These are phyloP conservation scores for Boletus fagicola DNA, from an alignment of 768 basidiomycete genomes.

Conservation along the genomic window DNA sequence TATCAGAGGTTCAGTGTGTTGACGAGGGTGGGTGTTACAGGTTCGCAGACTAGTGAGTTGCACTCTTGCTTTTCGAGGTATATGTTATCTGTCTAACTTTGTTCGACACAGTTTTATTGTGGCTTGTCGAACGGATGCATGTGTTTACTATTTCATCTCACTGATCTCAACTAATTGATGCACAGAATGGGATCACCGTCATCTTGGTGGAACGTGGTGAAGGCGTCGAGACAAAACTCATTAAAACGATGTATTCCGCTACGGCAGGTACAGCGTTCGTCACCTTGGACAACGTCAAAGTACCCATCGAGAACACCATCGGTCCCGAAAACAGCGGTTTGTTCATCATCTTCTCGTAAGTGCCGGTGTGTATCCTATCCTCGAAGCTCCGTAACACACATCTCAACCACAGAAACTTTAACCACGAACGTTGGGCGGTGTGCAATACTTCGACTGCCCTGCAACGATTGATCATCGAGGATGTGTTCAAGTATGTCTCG, in stretches of 20 bases:
- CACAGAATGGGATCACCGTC: neutral
- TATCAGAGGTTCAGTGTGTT: neutral
- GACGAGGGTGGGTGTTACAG: neutral
- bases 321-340: no score
- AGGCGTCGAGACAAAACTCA: no score
- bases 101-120: neutral
- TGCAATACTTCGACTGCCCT: constrained; percentile 44
- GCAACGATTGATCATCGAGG: constrained; percentile 67
- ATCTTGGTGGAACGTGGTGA: neutral
- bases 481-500: constrained; percentile 59
- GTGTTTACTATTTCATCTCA: neutral
- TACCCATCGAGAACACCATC: no score
- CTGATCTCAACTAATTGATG: neutral
- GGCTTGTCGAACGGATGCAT: neutral
- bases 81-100: neutral
- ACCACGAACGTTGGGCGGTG: constrained; percentile 77
- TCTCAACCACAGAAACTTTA: constrained; percentile 50
- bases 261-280: no score
- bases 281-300: no score
- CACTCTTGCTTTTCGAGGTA: neutral
- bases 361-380: neutral
- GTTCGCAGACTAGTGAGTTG: neutral
- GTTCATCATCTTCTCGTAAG: constrained; percentile 51
- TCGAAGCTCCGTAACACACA: neutral
- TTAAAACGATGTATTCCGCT: no score